Conservation (phyloP, 164 flowering plant species). For the Chimonanthus salicifolius region DNA sequence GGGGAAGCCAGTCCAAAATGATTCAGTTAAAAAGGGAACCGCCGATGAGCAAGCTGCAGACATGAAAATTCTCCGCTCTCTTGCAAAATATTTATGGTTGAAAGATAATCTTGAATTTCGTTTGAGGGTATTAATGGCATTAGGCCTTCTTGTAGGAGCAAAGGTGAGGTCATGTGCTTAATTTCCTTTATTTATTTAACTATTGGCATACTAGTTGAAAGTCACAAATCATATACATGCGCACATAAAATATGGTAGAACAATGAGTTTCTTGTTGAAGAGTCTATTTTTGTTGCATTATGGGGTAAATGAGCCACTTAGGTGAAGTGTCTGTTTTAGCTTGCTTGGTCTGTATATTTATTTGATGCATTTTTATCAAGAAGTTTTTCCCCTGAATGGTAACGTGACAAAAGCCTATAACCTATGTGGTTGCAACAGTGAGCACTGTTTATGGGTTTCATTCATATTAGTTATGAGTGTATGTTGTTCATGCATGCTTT, state of each 20-base stretch:
- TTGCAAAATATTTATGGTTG: slow-evolving; percentile 83
- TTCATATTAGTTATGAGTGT: too few relatives aligned
- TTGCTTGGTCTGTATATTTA: too few relatives aligned
- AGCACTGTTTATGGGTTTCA: too few relatives aligned
- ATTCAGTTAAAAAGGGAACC: slow-evolving; percentile 9
- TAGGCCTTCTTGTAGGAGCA: slow-evolving; percentile 77
- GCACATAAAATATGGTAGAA: not conserved
- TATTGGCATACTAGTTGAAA: not conserved
- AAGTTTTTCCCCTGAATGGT: too few relatives aligned
- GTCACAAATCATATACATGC: not conserved
- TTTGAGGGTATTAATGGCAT: slow-evolving; percentile 59
- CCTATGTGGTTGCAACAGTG: too few relatives aligned
- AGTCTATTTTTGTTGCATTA: too few relatives aligned
- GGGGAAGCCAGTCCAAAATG: slow-evolving; percentile 19
- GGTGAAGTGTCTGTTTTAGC: too few relatives aligned
- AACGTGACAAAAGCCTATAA: too few relatives aligned
- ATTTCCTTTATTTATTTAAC: not conserved
- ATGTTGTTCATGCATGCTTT: too few relatives aligned
- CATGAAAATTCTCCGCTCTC: slow-evolving; percentile 59
- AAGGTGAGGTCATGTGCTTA: slow-evolving; percentile 38
- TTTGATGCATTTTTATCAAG: too few relatives aligned
- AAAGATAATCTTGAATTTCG: slow-evolving; percentile 82
- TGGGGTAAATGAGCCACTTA: too few relatives aligned
- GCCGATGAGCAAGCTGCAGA: slow-evolving; percentile 45
- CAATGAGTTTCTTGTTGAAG: not conserved